Evolutionary conservation across 225 moss, liverwort and hornwort genomes (phyloP).

Genomic region (Anthoceros angustus): DNA sequence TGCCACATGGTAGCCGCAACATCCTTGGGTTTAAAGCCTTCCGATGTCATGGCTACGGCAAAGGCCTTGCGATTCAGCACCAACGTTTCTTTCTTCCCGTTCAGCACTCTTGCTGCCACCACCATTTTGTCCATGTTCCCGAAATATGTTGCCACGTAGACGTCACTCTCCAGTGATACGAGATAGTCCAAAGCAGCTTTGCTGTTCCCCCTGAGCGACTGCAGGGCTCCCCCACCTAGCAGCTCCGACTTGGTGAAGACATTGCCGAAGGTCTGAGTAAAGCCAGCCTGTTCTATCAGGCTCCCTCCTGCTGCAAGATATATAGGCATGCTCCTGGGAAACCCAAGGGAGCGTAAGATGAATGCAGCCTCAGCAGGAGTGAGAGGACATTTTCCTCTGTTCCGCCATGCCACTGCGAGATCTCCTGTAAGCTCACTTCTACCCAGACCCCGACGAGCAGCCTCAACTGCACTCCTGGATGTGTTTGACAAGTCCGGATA

Average conservation of each 20-base stretch:
- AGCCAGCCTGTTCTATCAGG: conserved; percentile 16
- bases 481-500: conserved; percentile 15
- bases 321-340: conserved; percentile 20
- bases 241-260: conserved; percentile 21
- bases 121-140: conserved; percentile 52
- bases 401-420: conserved; percentile 18
- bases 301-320: conserved; percentile 31
- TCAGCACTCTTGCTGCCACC: conserved; percentile 25
- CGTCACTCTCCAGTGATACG: conserved; percentile 23
- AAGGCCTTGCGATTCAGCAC: conserved; percentile 25
- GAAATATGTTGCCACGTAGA: conserved; percentile 29
- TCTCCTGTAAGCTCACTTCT: conserved; percentile 11
- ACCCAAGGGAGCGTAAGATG: conserved; percentile 22
- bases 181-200: conserved; percentile 31
- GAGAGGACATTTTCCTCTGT: conserved; percentile 32
- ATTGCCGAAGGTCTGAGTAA: conserved; percentile 13
- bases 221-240: conserved; percentile 10
- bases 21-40: conserved; percentile 11
- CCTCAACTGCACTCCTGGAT: conserved; percentile 12
- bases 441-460: conserved; percentile 12
- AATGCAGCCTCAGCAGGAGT: conserved; percentile 21
- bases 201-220: conserved; percentile 15
- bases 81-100: conserved; percentile 21
- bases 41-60: conserved; percentile 21
- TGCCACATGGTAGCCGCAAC: conserved; percentile 16